phyloP scores from a whole-genome alignment of 106 monocot genomes.

The Dendrobium huoshanense region DNA sequence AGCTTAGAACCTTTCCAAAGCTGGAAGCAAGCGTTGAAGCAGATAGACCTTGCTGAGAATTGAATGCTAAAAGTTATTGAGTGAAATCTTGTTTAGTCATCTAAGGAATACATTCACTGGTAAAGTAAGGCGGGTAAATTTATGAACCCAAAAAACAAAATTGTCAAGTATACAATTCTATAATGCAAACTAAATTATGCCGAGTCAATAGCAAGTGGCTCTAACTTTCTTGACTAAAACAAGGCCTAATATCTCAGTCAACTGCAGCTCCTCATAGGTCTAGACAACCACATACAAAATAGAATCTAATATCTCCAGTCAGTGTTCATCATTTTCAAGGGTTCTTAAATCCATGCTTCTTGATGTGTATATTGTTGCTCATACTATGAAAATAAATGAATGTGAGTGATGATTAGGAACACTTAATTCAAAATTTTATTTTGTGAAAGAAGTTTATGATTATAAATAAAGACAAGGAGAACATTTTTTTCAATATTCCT shows the following conservation, averaged over 20 bases:
- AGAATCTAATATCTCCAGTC: not conserved
- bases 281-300: not conserved
- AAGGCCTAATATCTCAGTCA: not conserved
- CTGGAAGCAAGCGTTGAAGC: slow-evolving; percentile 81
- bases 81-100: not conserved
- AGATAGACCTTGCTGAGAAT: slow-evolving; percentile 63
- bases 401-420: not conserved
- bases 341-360: not conserved
- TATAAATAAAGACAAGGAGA: too few relatives aligned
- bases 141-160: not conserved
- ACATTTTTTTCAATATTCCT: too few relatives aligned
- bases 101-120: not conserved
- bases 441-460: too few relatives aligned
- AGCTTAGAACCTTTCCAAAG: slow-evolving; percentile 65
- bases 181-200: not conserved
- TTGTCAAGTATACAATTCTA: not conserved
- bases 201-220: not conserved
- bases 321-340: not conserved
- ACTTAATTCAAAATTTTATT: too few relatives aligned
- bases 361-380: not conserved
- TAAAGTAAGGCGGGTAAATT: not conserved
- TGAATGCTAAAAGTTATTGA: not conserved
- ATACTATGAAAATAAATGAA: not conserved
- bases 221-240: not conserved
- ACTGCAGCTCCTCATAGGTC: not conserved